Evolutionary conservation across 2,329 filamentous ascomycete genomes (phyloP).

Genomic region (Alternaria arbusti): DNA sequence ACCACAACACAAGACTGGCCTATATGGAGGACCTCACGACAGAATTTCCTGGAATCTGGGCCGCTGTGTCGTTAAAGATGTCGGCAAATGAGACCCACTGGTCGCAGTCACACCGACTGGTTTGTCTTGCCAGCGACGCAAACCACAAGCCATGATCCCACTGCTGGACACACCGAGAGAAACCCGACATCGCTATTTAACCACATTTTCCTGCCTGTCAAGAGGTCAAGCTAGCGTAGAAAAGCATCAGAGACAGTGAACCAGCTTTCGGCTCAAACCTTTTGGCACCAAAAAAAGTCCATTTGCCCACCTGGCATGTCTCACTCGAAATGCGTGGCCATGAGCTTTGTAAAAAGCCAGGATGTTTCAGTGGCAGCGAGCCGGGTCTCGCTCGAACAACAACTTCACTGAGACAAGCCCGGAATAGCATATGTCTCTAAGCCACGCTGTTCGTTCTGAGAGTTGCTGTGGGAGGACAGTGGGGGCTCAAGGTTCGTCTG

Average conservation of each 20-base stretch:
- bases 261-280: background rate
- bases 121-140: too few species aligned
- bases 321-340: background rate
- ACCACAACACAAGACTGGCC: rapidly evolving
- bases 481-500: background rate
- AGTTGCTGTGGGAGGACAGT: background rate
- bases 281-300: background rate
- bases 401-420: background rate
- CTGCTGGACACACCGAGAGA: too few species aligned
- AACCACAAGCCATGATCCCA: too few species aligned
- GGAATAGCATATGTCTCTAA: background rate
- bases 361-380: background rate
- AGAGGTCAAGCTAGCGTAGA: too few species aligned
- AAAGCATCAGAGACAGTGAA: too few species aligned
- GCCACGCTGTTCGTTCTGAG: background rate
- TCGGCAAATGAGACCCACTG: background rate
- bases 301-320: background rate
- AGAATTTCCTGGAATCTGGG: rapidly evolving
- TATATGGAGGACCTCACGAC: background rate
- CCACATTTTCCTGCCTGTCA: too few species aligned
- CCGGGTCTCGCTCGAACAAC: background rate
- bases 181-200: too few species aligned
- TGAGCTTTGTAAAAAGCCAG: background rate
- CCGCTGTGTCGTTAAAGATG: background rate
- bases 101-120: too few species aligned